Evolutionary conservation across 345 rosid species (phyloP), one percentile per base, ranked within the genome.

Genomic region (Populus euphratica): DNA sequence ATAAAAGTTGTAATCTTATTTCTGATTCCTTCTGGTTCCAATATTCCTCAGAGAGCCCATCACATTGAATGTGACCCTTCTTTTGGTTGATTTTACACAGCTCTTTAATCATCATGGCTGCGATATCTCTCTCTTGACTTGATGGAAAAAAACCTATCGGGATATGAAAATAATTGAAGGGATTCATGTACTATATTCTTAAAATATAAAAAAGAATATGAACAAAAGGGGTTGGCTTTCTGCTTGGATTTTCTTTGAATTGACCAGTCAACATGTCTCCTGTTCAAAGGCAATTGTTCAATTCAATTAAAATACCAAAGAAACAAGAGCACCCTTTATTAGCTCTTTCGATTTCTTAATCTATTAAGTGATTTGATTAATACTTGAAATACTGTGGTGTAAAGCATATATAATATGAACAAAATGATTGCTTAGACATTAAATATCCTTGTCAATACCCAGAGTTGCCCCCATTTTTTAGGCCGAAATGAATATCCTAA

Each of bases 201-300:
- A 16, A 68, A 36, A 17, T 35, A 68, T 8, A 41, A 69, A 0
- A 21, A 9, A 23, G 25, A 50, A 56, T 3, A n/a, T 56, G 25
- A 2, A 56, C n/a, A 56, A n/a, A 59, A 59, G 11, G 11, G 64
- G 13, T 49, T 47, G 5, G 4, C 59, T 31, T 70, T 47, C 23
- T 49, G 20, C 73, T 29, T 70, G 39, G 61, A 70, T 70, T 70
- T 20, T 27, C 39, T 38, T 49, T 29, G 36, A 23, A 44, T 70
- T 49, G 73, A 70, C 61, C 31, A 29, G 59, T 70, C 73, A 70
- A 70, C 20, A 14, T 47, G 38, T 70, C 61, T 49, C 10, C 61
- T 70, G 27, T 70, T 70, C 29, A 3, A 59, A 23, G 29, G 64
- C 64, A 23, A 59, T 3, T 0, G 5, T 59, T 23, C 64, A 47